A percentile compares a stretch with the other conserved stretches of the same genome.
These are phyloP conservation scores for Xylaria digitata DNA, from an alignment of 2,329 filamentous ascomycete genomes.

Conservation along the genomic window DNA sequence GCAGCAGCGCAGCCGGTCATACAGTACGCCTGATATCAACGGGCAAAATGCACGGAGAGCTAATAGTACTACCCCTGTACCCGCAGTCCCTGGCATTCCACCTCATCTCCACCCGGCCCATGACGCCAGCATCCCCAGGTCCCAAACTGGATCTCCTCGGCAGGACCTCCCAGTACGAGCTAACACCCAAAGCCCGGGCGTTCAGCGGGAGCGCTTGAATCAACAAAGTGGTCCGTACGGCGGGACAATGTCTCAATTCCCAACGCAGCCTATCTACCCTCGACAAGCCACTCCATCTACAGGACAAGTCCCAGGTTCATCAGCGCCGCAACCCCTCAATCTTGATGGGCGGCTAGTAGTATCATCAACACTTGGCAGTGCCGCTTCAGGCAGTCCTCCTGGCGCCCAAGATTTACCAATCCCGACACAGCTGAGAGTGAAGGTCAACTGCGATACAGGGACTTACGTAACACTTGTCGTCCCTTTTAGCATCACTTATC, in stretches of 20 bases:
- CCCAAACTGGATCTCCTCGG: constrained; percentile 83
- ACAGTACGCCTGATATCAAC: constrained; percentile 95
- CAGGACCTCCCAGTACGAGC: constrained; percentile 74
- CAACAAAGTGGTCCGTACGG: constrained; percentile 62
- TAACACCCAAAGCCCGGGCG: constrained; percentile 77
- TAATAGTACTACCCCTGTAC: constrained; percentile 67
- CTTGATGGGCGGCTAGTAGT: constrained; percentile 57
- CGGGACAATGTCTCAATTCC: constrained; percentile 67
- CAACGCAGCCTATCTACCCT: constrained; percentile 64
- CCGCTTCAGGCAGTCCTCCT: constrained; percentile 49
- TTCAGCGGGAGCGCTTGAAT: constrained; percentile 68
- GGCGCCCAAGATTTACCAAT: constrained; percentile 63
- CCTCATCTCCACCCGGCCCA: constrained; percentile 72
- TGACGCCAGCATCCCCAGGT: constrained; percentile 76
- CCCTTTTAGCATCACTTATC: constrained; percentile 93
- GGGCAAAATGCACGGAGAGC: constrained; percentile 68
- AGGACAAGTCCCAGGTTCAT: constrained; percentile 47
- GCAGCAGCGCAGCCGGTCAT: constrained; percentile 84
- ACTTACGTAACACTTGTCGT: constrained; percentile 97
- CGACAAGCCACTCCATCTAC: constrained; percentile 59
- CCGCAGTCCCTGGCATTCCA: constrained; percentile 81
- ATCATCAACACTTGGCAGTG: constrained; percentile 60
- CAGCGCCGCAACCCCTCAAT: constrained; percentile 52
- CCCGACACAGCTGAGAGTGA: constrained; percentile 89
- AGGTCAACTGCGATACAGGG: constrained; percentile 86